These are phyloP conservation scores for Penicillium frequentans DNA, from an alignment of 2,329 filamentous ascomycete genomes.

Conservation along the genomic window DNA sequence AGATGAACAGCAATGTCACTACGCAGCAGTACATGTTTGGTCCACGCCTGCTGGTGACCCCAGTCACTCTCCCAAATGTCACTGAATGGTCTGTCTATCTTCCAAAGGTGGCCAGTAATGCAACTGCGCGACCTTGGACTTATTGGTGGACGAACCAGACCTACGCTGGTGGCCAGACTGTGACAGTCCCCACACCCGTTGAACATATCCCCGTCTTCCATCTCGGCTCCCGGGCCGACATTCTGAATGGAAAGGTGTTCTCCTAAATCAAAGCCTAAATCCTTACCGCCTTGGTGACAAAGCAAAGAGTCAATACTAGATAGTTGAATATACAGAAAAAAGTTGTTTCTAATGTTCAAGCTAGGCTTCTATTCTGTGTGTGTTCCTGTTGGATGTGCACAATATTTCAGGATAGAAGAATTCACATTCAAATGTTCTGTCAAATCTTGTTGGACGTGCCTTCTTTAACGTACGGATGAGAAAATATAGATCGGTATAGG, in stretches of 20 bases:
- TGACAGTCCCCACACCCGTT: slow-evolving; percentile 36
- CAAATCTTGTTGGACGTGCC: too few species aligned
- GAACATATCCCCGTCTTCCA: slow-evolving; percentile 48
- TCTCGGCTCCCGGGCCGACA: slow-evolving; percentile 65
- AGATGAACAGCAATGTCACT: slow-evolving; percentile 32
- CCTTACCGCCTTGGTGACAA: not conserved
- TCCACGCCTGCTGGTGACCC: slow-evolving; percentile 36
- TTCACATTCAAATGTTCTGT: too few species aligned
- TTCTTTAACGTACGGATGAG: too few species aligned
- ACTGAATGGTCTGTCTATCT: slow-evolving; percentile 40
- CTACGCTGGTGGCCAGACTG: slow-evolving; percentile 38
- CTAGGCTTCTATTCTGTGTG: too few species aligned
- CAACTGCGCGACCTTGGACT: slow-evolving; percentile 32
- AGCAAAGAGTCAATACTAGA: too few species aligned
- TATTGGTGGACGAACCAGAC: slow-evolving; percentile 44
- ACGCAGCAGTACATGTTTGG: slow-evolving; percentile 45
- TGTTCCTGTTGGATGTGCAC: too few species aligned
- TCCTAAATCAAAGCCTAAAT: not conserved
- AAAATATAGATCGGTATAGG: too few species aligned
- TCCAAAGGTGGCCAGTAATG: slow-evolving; percentile 26
- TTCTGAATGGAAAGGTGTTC: slow-evolving; percentile 56
- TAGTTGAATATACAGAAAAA: too few species aligned
- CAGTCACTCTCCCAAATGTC: slow-evolving; percentile 36
- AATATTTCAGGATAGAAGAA: too few species aligned
- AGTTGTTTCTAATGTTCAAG: too few species aligned